These are phyloP conservation scores for Talinum fruticosum DNA, from an alignment of 148 eudicot genomes.

Conservation along the genomic window DNA sequence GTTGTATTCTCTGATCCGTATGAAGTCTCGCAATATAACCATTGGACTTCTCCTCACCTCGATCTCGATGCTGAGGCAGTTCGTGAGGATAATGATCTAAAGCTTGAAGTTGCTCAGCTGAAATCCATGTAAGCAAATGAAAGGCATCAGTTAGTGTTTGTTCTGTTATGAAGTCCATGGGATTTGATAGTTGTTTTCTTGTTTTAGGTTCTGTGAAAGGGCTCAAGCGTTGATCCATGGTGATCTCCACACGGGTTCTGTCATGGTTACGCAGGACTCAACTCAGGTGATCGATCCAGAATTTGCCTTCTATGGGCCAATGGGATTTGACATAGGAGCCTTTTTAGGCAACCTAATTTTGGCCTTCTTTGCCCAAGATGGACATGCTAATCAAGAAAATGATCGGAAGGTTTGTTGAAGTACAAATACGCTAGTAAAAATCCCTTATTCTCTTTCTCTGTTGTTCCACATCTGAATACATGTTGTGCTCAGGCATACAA, in stretches of 20 bases:
- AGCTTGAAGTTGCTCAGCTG: conserved; percentile 81
- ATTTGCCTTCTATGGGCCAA: conserved; percentile 87
- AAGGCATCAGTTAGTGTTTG: too few relatives aligned
- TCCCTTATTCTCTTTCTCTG: not conserved
- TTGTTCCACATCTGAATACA: not conserved
- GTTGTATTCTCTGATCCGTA: conserved; percentile 97
- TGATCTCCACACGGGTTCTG: conserved; percentile 90
- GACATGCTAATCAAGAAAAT: conserved; percentile 56
- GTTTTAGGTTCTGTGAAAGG: conserved; percentile 84
- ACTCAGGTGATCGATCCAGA: conserved; percentile 97
- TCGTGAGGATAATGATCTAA: conserved; percentile 65
- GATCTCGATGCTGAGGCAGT: conserved; percentile 83
- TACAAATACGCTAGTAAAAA: not conserved
- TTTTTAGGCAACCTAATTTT: conserved; percentile 74
- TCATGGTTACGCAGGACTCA: conserved; percentile 81
- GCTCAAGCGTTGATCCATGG: conserved; percentile 92
- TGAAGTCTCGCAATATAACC: conserved; percentile 69
- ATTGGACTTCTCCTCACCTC: conserved; percentile 84
- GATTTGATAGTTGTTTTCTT: not conserved
- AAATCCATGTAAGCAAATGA: conserved; percentile 74
- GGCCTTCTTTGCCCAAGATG: conserved; percentile 89
- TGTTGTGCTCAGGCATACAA: conserved; percentile 56
- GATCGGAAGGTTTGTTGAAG: conserved; percentile 57
- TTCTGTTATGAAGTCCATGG: conserved; percentile 1
- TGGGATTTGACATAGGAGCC: conserved; percentile 95